Percentiles rank a stretch among this genome's conserved stretches.
These are phyloP conservation scores for Oenanthe sinensis DNA, from an alignment of 129 eudicot genomes.

Conservation along the genomic window DNA sequence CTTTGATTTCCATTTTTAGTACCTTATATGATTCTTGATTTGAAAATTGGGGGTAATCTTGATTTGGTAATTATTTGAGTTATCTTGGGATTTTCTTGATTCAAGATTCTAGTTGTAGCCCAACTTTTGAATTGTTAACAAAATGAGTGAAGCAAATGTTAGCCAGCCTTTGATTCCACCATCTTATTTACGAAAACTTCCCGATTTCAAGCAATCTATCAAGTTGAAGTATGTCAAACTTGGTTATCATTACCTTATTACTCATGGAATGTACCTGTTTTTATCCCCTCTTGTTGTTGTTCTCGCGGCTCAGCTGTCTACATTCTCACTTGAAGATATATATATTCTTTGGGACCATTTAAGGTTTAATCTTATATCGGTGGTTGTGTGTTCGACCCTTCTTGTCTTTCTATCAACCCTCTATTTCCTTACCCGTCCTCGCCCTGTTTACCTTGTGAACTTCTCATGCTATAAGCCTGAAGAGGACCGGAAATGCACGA, in stretches of 20 bases:
- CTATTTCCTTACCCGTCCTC: constrained; percentile 21
- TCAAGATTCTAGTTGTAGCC: neutral
- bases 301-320: constrained; percentile 22
- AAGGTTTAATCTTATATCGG: constrained; percentile 18
- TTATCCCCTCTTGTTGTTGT: constrained; percentile 19
- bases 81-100: neutral
- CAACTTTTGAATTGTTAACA: neutral
- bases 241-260: constrained; percentile 11
- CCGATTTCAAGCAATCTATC: constrained; percentile 22
- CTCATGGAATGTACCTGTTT: constrained; percentile 15
- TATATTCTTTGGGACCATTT: constrained; percentile 23
- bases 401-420: constrained; percentile 23
- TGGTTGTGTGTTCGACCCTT: constrained; percentile 19
- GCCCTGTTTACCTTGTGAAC: constrained; percentile 27
- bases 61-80: constrained; percentile 2
- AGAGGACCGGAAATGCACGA: constrained; percentile 20
- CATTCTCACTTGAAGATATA: constrained; percentile 16
- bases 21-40: neutral
- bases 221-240: constrained; percentile 12
- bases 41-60: neutral
- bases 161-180: constrained; percentile 11
- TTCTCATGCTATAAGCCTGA: constrained; percentile 29
- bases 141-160: constrained; percentile 3
- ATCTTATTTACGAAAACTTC: constrained; percentile 18
- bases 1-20: neutral